Evolutionary conservation across 805 yeast species (phyloP).

Genomic region (Torulaspora indica): DNA sequence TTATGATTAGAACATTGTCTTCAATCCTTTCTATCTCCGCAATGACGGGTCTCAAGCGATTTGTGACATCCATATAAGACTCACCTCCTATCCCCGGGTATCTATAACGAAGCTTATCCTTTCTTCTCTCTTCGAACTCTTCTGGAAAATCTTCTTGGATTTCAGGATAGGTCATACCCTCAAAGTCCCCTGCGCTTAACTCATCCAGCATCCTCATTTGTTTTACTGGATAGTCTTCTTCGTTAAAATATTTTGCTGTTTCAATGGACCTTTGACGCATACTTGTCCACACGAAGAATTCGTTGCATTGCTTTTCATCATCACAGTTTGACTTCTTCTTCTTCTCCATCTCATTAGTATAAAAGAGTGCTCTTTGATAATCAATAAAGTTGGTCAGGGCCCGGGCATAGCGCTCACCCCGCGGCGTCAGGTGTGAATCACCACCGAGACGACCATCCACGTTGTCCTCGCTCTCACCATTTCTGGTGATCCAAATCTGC

Average conservation of each 20-base stretch:
- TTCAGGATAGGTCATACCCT: conserved; percentile 88
- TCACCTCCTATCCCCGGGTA: conserved; percentile 98
- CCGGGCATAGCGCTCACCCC: conserved; percentile 71
- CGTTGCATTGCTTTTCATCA: conserved; percentile 45
- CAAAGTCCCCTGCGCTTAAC: conserved; percentile 87
- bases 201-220: conserved; percentile 93
- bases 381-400: conserved; percentile 73
- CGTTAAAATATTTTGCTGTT: conserved; percentile 73
- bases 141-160: conserved; percentile 67
- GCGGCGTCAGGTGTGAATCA: conserved; percentile 70
- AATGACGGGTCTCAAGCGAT: conserved; percentile 81
- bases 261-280: conserved; percentile 76
- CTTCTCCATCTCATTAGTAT: conserved; percentile 50
- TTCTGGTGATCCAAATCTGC: conserved; percentile 92
- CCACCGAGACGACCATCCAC: conserved; percentile 88
- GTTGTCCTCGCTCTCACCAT: conserved; percentile 88
- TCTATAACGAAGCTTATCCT: conserved; percentile 76
- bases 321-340: conserved; percentile 20
- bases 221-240: conserved; percentile 67
- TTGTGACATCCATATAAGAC: conserved; percentile 88
- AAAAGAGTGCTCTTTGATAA: conserved; percentile 63
- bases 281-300: conserved; percentile 90
- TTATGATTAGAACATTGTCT: conserved; percentile 74
- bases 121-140: conserved; percentile 72
- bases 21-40: conserved; percentile 90